These are phyloP conservation scores for Lunasporangiospora selenospora DNA, from an alignment of 192 early-diverging fungal genomes.

Conservation along the genomic window DNA sequence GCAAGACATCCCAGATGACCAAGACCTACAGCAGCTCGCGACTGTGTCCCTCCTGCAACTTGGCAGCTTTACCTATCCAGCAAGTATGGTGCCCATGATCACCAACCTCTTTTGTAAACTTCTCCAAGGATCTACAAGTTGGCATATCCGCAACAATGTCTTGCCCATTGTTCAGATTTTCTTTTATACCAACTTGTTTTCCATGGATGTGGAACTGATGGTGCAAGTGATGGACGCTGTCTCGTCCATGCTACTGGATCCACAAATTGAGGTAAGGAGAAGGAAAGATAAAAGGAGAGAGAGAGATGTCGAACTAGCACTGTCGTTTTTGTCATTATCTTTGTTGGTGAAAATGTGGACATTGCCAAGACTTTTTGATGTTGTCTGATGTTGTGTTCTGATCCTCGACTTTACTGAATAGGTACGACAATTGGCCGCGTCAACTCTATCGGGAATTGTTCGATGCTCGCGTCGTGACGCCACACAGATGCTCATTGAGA, in stretches of 20 bases:
- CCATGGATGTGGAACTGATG: slow-evolving; percentile 64
- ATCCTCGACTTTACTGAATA: too few relatives aligned
- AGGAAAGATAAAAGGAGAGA: too few relatives aligned
- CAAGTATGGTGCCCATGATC: slow-evolving; percentile 51
- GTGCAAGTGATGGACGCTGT: slow-evolving; percentile 73
- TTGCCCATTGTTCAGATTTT: slow-evolving; percentile 88
- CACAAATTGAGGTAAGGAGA: slow-evolving; percentile 82
- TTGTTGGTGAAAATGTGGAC: slow-evolving; percentile 18
- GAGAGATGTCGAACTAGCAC: not conserved
- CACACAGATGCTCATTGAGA: slow-evolving; percentile 58
- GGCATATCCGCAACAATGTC: slow-evolving; percentile 84
- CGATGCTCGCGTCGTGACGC: slow-evolving; percentile 77
- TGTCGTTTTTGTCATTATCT: slow-evolving; percentile 44
- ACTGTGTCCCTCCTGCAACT: slow-evolving; percentile 57
- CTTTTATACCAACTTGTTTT: slow-evolving; percentile 84
- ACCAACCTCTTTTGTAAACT: slow-evolving; percentile 64
- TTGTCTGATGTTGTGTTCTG: too few relatives aligned
- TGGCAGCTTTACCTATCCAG: slow-evolving; percentile 60
- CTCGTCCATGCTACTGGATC: slow-evolving; percentile 72
- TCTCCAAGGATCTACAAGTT: slow-evolving; percentile 60
- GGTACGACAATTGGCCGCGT: slow-evolving; percentile 77
- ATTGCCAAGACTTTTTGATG: not conserved
- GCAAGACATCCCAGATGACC: slow-evolving; percentile 75
- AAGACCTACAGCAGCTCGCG: slow-evolving; percentile 71
- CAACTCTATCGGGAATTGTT: slow-evolving; percentile 79